Percentiles rank a stretch among this genome's conserved stretches.
These are phyloP conservation scores for Ganoderma leucocontextum DNA, from an alignment of 1,284 basidiomycete genomes.

Conservation along the genomic window DNA sequence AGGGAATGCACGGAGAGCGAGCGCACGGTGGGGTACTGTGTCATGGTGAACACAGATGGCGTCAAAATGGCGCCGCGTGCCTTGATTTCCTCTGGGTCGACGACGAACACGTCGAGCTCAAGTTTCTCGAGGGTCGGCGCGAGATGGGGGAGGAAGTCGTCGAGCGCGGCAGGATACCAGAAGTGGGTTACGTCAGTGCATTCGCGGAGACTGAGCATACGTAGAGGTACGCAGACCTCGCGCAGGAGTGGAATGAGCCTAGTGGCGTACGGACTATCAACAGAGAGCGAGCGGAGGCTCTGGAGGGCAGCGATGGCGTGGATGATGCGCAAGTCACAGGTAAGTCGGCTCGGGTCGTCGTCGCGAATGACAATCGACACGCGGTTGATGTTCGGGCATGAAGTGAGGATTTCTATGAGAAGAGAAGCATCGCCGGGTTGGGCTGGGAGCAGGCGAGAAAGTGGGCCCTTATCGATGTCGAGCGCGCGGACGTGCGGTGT, in stretches of 20 bases:
- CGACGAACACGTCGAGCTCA: too few relatives aligned
- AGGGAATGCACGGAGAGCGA: too few relatives aligned
- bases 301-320: background rate
- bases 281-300: background rate
- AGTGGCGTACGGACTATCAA: too few relatives aligned
- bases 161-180: background rate
- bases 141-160: too few relatives aligned
- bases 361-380: background rate
- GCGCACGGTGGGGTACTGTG: too few relatives aligned
- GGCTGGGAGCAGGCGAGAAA: background rate
- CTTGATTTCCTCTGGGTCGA: too few relatives aligned
- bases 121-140: too few relatives aligned
- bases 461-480: background rate
- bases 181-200: background rate
- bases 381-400: background rate
- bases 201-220: background rate
- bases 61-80: too few relatives aligned
- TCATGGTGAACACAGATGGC: too few relatives aligned
- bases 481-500: background rate
- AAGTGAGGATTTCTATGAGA: background rate
- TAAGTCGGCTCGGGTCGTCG: background rate
- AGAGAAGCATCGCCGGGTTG: background rate
- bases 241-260: background rate
- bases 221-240: background rate
- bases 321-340: background rate